A percentile compares a stretch with the other conserved stretches of the same genome.
Conservation (phyloP, 2,329 filamentous ascomycete genomes). For the Magnaporthiopsis poae region DNA sequence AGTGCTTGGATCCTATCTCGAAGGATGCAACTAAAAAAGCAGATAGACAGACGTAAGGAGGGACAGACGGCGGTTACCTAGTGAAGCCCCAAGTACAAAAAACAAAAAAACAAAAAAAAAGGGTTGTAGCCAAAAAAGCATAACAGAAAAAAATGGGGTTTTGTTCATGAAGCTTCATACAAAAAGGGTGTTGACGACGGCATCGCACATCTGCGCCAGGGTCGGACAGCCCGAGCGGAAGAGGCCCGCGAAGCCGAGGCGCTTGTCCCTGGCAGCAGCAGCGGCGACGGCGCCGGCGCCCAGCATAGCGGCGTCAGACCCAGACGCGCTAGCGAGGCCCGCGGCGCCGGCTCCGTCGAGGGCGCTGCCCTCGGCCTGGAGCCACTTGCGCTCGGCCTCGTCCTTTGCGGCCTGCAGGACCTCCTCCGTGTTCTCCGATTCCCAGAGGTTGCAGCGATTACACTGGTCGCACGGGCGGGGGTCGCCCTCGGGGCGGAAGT, state of each 20-base stretch:
- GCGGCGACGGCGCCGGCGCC: constrained; percentile 11
- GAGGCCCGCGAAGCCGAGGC: neutral
- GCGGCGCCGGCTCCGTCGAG: constrained; percentile 38
- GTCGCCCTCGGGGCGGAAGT: constrained; percentile 77
- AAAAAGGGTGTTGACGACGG: constrained; percentile 34
- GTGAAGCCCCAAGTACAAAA: neutral
- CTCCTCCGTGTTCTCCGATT: constrained; percentile 62
- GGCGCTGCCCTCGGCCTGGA: constrained; percentile 50
- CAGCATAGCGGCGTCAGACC: neutral
- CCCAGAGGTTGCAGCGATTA: constrained; percentile 68
- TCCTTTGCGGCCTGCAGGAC: constrained; percentile 60
- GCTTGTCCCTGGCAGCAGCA: neutral
- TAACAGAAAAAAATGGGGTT: neutral
- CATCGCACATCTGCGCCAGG: constrained; percentile 34
- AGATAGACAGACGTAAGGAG: neutral
- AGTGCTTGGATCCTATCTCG: neutral
- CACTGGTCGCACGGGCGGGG: constrained; percentile 65
- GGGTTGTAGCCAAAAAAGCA: neutral
- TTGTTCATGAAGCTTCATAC: constrained; percentile 18
- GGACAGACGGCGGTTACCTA: neutral
- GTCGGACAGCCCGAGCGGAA: constrained; percentile 23
- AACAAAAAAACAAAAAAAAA: too few relatives aligned
- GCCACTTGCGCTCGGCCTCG: constrained; percentile 64
- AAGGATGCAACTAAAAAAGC: neutral
- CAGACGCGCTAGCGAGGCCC: constrained; percentile 3